These are phyloP conservation scores for Populus simonii DNA, from an alignment of 345 rosid genomes.

Conservation along the genomic window DNA sequence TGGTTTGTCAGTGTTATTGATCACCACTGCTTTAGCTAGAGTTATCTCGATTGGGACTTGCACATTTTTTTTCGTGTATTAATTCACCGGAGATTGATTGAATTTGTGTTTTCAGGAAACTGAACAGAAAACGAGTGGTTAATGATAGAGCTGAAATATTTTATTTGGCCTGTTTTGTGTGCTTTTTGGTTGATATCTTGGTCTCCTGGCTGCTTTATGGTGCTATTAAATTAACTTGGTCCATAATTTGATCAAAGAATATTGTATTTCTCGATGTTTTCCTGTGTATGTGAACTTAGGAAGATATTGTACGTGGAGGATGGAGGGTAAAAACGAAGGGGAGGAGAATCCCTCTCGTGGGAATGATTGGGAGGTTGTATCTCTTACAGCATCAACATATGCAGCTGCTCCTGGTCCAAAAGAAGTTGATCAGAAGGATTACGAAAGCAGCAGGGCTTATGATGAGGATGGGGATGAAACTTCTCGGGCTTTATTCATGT, in stretches of 20 bases:
- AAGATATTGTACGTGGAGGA: slow-evolving; percentile 21
- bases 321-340: slow-evolving; percentile 54
- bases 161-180: not conserved
- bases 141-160: not conserved
- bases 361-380: slow-evolving; percentile 94
- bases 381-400: slow-evolving; percentile 88
- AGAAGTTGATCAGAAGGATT: slow-evolving; percentile 41
- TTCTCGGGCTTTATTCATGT: slow-evolving; percentile 66
- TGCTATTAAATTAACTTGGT: not conserved
- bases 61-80: not conserved
- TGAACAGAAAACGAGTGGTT: not conserved
- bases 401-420: slow-evolving; percentile 84
- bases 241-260: not conserved
- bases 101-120: not conserved
- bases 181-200: not conserved
- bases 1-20: not conserved
- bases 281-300: not conserved
- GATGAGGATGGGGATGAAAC: slow-evolving; percentile 47
- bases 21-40: not conserved
- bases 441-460: slow-evolving; percentile 28
- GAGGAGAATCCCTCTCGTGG: slow-evolving; percentile 48
- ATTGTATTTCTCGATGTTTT: slow-evolving; percentile 1
- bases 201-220: not conserved
- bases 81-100: not conserved
- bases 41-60: not conserved